Evolutionary conservation across 192 early-diverging fungal genomes (phyloP), one percentile per base, ranked within the genome.

Genomic region (Backusella westeae): DNA sequence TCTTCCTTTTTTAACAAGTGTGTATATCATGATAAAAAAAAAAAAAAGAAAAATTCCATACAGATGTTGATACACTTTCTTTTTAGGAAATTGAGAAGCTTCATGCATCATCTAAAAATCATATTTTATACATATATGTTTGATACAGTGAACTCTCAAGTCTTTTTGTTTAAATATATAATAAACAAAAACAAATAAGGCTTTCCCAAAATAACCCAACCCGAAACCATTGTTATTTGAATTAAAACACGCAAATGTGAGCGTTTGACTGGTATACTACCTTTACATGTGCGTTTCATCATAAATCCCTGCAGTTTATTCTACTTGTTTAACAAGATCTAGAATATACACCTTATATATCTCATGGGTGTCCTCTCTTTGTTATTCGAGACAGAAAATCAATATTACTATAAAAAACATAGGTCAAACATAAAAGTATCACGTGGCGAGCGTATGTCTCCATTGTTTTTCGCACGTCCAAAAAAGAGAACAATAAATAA

Each of bases 191-290:
- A 56, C 19, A 56, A 56, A 56, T 21, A 56, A n/a, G 8, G 8
- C 2, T 56, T 56, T 23, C 53, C 53, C 53, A 56, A 56, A 56
- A 56, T 10, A 8, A 63, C 3, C 9, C 26, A 29, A 4, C 12
- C 56, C 56, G 56, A 63, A 63, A 63, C 53, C n/a, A 63, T 63
- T 63, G 56, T 8, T 29, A 63, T 63, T 63, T 63, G 56, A 63
- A 63, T 26, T 10, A 29, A 5, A 63, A 26, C 12, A 63, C 42
- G 15, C 15, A 44, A 44, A 44, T 44, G 42, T 44, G 42, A 56
- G n/a, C 6, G 56, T 12, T 26, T 26, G 56, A 23, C 56, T 63
- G 26, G 53, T n/a, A 23, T n/a, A 32, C 32, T 21, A 10, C 4
- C 3, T 63, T 26, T 63, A 29, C 21, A 63, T 63, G 10, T 63